Percentiles rank a stretch among this genome's conserved stretches.
phyloP scores from a whole-genome alignment of 1,139 yeast genomes.

The Suhomyces coccinellae region DNA sequence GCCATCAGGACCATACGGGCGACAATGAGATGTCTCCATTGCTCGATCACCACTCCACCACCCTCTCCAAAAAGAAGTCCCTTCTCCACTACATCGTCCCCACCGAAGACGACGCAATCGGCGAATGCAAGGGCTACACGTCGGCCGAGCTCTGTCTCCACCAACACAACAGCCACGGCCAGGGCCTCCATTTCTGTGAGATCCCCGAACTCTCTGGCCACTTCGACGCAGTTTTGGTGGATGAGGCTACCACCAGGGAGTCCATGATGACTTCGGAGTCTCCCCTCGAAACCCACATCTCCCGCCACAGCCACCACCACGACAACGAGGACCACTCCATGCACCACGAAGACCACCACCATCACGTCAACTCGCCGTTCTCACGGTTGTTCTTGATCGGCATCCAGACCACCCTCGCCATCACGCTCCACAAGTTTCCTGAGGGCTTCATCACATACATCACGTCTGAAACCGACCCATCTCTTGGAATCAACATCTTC shows the following conservation, averaged over 20 bases:
- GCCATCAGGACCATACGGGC: constrained; percentile 5
- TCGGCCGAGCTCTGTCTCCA: constrained; percentile 42
- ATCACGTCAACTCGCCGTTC: constrained; percentile 74
- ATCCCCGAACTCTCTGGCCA: constrained; percentile 25
- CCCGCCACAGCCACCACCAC: constrained; percentile 11
- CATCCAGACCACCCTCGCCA: constrained; percentile 83
- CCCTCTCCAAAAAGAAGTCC: constrained; percentile 22
- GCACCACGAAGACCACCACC: constrained; percentile 59
- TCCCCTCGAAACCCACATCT: constrained; percentile 4
- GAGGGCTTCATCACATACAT: constrained; percentile 91
- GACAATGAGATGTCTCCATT: constrained; percentile 15
- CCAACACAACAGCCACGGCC: constrained; percentile 6
- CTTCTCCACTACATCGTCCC: constrained; percentile 28
- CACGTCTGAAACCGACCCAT: constrained; percentile 71
- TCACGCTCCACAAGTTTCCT: constrained; percentile 87
- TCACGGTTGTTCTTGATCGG: constrained; percentile 83
- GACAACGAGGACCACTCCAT: constrained; percentile 16
- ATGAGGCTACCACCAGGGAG: background rate
- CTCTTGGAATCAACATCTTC: constrained; percentile 77
- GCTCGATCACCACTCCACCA: constrained; percentile 4
- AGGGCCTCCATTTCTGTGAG: constrained; percentile 40
- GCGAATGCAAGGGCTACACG: constrained; percentile 57
- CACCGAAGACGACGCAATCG: constrained; percentile 27
- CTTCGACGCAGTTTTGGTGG: constrained; percentile 2
- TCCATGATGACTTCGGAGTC: background rate